Evolutionary conservation across 2,329 filamentous ascomycete species (phyloP).

Genomic region (Paraphaeosphaeria sporulosa): DNA sequence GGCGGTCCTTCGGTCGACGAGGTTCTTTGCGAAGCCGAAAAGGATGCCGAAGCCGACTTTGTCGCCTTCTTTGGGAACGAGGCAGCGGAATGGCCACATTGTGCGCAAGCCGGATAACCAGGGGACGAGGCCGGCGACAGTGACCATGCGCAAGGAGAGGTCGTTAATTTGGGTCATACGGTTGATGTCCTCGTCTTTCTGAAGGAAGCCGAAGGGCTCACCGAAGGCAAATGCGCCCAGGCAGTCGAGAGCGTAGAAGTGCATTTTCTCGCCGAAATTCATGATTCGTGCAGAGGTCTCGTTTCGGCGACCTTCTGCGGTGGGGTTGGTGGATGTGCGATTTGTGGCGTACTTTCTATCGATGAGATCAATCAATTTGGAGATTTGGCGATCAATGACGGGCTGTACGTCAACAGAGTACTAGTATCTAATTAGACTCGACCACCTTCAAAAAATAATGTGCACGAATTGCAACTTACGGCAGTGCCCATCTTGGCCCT

Average conservation of each 20-base stretch:
- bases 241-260: conserved; percentile 7
- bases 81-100: background rate
- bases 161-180: conserved; percentile 9
- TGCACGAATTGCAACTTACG: background rate
- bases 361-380: conserved; percentile 7
- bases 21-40: conserved; percentile 3
- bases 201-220: conserved; percentile 1
- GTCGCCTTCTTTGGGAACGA: conserved; percentile 2
- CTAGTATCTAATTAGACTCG: background rate
- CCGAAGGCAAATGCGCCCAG: conserved; percentile 2
- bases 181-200: conserved; percentile 1
- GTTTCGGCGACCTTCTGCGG: conserved; percentile 3
- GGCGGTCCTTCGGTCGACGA: conserved; percentile 1
- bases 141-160: conserved; percentile 6
- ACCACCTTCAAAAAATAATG: background rate
- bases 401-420: conserved; percentile 4
- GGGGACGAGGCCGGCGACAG: background rate
- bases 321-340: background rate
- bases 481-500: conserved; percentile 7
- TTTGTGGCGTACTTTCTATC: conserved; percentile 7
- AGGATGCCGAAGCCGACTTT: conserved; percentile 11
- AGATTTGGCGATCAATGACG: background rate
- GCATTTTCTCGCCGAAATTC: conserved; percentile 9
- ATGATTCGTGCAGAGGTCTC: conserved; percentile 5
- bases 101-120: conserved; percentile 1